Conservation (phyloP, 768 basidiomycete species). For the Xerocomellus amylosporus region DNA sequence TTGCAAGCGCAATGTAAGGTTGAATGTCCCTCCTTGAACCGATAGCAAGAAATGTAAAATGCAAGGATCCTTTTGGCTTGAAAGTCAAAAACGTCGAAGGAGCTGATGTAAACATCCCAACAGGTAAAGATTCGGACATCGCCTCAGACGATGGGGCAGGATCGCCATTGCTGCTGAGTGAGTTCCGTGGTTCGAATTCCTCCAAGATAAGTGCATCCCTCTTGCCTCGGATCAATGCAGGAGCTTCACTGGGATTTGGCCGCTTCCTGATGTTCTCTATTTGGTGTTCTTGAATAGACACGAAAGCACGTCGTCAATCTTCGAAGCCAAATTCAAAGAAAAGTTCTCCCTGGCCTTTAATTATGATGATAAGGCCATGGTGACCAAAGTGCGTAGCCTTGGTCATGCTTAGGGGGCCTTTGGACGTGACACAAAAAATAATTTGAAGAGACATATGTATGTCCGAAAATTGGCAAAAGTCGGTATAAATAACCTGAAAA, state of each 20-base stretch:
- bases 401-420: slow-evolving; percentile 68
- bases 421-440: too few relatives aligned
- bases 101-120: slow-evolving; percentile 96
- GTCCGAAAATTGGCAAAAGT: slow-evolving; percentile 83
- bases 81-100: slow-evolving; percentile 96
- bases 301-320: slow-evolving; percentile 77
- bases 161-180: slow-evolving; percentile 38
- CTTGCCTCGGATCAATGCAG: slow-evolving; percentile 49
- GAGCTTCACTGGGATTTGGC: slow-evolving; percentile 42
- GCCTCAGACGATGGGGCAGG: slow-evolving; percentile 49
- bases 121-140: slow-evolving; percentile 69
- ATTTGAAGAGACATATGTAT: slow-evolving; percentile 90
- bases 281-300: slow-evolving; percentile 70
- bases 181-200: too few relatives aligned
- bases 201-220: slow-evolving; percentile 76
- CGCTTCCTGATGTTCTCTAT: slow-evolving; percentile 68
- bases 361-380: slow-evolving; percentile 82
- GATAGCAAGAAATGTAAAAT: slow-evolving; percentile 93
- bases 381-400: slow-evolving; percentile 89
- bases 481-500: slow-evolving; percentile 82
- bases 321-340: slow-evolving; percentile 92
- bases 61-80: slow-evolving; percentile 80
- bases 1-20: slow-evolving; percentile 94
- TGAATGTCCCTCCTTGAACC: slow-evolving; percentile 97
- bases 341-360: slow-evolving; percentile 95